Evolutionary conservation across 73 alveolate genomes (phyloP).

Genomic region (Tetrahymena borealis): DNA sequence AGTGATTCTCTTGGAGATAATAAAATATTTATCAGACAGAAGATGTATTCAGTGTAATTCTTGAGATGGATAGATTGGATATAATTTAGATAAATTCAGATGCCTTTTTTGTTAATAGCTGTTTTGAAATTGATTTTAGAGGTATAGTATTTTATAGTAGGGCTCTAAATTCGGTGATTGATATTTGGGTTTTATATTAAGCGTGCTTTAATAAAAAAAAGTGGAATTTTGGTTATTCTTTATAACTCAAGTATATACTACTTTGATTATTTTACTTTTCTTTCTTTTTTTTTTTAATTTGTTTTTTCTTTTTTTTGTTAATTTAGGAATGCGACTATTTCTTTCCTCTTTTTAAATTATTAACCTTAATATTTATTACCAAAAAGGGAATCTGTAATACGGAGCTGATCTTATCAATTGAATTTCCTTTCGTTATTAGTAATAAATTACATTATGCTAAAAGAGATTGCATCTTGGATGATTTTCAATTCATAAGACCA

Average conservation of each 20-base stretch:
- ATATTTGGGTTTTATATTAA: not conserved
- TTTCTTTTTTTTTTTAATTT: not conserved
- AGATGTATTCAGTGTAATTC: too few relatives aligned
- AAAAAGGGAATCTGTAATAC: not conserved
- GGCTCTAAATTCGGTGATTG: not conserved
- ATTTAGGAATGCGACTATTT: not conserved
- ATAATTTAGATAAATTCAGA: too few relatives aligned
- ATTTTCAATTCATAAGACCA: too few relatives aligned
- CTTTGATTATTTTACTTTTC: not conserved
- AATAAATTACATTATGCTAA: not conserved
- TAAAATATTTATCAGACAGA: too few relatives aligned
- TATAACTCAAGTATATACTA: not conserved
- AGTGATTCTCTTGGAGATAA: too few relatives aligned
- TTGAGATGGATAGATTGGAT: too few relatives aligned
- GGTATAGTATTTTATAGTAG: too few relatives aligned
- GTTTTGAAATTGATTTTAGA: too few relatives aligned
- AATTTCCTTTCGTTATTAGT: not conserved
- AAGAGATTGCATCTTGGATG: too few relatives aligned
- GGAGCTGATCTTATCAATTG: not conserved
- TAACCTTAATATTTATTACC: not conserved
- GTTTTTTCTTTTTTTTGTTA: not conserved
- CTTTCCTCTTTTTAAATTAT: not conserved
- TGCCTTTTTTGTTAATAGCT: too few relatives aligned
- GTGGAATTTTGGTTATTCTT: not conserved
- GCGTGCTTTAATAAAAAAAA: not conserved